These are phyloP conservation scores for Pichia sp. DNA, from an alignment of 1,139 yeast genomes.

Conservation along the genomic window DNA sequence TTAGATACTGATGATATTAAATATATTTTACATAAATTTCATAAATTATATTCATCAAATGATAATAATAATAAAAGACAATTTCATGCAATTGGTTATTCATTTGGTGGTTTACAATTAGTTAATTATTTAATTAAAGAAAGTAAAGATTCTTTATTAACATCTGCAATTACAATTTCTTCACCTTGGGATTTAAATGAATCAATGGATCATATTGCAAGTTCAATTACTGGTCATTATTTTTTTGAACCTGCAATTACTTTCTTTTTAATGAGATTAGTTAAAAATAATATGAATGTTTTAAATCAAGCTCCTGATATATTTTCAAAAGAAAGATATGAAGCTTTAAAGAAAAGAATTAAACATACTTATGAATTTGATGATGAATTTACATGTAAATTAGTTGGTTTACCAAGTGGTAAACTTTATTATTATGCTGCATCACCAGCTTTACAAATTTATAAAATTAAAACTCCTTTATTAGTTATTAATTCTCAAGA, in stretches of 20 bases:
- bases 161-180: slow-evolving; percentile 64
- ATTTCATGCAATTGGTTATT: slow-evolving; percentile 74
- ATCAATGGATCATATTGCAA: slow-evolving; percentile 44
- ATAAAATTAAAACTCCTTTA: slow-evolving; percentile 57
- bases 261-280: slow-evolving; percentile 44
- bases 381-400: slow-evolving; percentile 58
- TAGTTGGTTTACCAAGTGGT: slow-evolving; percentile 64
- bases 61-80: slow-evolving; percentile 57
- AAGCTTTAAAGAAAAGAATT: slow-evolving; percentile 30
- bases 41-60: slow-evolving; percentile 3
- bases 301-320: slow-evolving; percentile 36
- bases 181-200: slow-evolving; percentile 80
- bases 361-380: slow-evolving; percentile 56
- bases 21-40: slow-evolving; percentile 46
- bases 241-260: slow-evolving; percentile 56
- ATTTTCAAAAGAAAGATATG: slow-evolving; percentile 26
- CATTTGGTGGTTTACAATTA: slow-evolving; percentile 77
- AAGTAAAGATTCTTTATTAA: slow-evolving; percentile 45
- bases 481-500: slow-evolving; percentile 66
- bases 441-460: slow-evolving; percentile 53
- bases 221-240: slow-evolving; percentile 51
- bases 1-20: slow-evolving; percentile 67
- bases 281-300: slow-evolving; percentile 39
- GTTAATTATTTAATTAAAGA: slow-evolving; percentile 76
- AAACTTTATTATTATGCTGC: slow-evolving; percentile 66